Evolutionary conservation across 768 basidiomycete genomes (phyloP).

Genomic region (Clitopilus passeckerianus): DNA sequence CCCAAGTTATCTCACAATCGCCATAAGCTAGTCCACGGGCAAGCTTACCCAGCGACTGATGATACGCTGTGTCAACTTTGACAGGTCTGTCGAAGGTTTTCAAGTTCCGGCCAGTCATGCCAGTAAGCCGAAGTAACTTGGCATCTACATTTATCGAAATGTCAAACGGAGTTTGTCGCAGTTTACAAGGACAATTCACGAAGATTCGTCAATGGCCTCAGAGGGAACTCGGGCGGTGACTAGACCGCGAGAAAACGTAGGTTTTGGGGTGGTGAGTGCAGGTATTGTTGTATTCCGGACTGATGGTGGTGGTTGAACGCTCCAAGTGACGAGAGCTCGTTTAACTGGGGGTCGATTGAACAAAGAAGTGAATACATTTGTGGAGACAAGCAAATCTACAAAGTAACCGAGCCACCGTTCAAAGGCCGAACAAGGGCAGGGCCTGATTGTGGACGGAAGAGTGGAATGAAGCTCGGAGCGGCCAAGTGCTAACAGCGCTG

Average conservation of each 20-base stretch:
- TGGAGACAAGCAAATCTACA: neutral
- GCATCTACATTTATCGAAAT: neutral
- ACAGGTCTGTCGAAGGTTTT: neutral
- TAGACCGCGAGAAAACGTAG: neutral
- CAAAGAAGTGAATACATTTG: neutral
- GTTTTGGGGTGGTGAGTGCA: neutral
- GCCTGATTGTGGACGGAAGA: too few relatives aligned
- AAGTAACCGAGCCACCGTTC: too few relatives aligned
- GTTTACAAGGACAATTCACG: neutral
- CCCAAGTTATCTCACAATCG: neutral
- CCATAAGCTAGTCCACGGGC: neutral
- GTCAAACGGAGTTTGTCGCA: neutral
- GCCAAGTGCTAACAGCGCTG: too few relatives aligned
- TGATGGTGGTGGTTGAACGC: neutral
- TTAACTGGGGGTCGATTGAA: neutral
- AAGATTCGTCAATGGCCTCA: neutral
- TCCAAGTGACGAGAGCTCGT: neutral
- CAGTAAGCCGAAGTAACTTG: neutral
- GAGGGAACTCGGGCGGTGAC: neutral
- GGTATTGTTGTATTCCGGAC: neutral
- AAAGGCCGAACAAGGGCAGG: too few relatives aligned
- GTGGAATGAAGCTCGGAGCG: too few relatives aligned
- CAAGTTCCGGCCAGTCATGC: neutral
- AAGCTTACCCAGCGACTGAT: neutral
- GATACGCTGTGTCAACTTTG: neutral